These are phyloP conservation scores for Talaromyces sp. DNA, from an alignment of 2,329 filamentous ascomycete genomes.

Conservation along the genomic window DNA sequence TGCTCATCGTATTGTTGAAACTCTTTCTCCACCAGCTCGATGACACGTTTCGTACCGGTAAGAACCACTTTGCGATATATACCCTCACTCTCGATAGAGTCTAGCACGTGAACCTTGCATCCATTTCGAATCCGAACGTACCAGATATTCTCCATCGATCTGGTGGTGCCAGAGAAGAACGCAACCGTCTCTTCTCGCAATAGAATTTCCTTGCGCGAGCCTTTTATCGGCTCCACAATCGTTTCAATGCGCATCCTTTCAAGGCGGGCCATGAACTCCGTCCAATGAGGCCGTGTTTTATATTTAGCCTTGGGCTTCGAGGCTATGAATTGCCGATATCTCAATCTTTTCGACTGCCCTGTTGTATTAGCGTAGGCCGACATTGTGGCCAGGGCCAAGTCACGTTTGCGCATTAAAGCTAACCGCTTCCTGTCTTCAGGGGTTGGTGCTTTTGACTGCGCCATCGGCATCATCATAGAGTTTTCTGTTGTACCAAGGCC, in stretches of 20 bases:
- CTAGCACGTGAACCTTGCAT: constrained; percentile 35
- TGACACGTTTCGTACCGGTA: constrained; percentile 29
- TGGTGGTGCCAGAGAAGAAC: constrained; percentile 27
- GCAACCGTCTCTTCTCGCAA: constrained; percentile 34
- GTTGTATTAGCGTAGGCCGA: not conserved
- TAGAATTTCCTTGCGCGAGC: constrained; percentile 27
- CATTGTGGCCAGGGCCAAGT: not conserved
- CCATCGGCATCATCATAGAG: not conserved
- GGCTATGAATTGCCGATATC: constrained; percentile 20
- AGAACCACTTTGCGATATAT: constrained; percentile 31
- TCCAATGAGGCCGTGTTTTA: constrained; percentile 19
- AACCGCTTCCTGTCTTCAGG: not conserved
- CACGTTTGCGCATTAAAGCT: not conserved
- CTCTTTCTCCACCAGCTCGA: constrained; percentile 27
- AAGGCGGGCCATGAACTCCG: constrained; percentile 25
- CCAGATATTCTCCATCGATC: constrained; percentile 36
- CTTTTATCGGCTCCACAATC: constrained; percentile 15
- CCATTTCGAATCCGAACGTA: constrained; percentile 31
- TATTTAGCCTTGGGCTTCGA: not conserved
- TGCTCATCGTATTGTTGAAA: constrained; percentile 22
- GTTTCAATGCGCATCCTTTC: constrained; percentile 20
- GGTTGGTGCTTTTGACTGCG: not conserved
- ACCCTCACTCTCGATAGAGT: constrained; percentile 27
- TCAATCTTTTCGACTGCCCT: constrained; percentile 21
- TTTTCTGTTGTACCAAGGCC: not conserved